Evolutionary conservation across 441 rosid species (phyloP), one percentile per base, ranked within the genome.

Genomic region (Flueggea neowawraea): DNA sequence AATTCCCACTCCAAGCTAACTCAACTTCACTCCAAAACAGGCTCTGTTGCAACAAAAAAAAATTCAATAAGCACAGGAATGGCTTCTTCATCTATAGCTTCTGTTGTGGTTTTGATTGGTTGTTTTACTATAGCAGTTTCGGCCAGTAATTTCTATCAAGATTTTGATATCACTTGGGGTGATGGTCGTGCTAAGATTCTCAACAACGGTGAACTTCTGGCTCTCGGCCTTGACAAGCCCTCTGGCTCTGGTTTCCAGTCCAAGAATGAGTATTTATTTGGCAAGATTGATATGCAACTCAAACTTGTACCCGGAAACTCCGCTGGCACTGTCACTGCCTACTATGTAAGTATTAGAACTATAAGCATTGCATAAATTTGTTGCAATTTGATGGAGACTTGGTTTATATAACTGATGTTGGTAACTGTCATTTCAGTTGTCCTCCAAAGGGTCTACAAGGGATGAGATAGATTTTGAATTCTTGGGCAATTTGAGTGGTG

Each of bases 381-480:
- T 22, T 22, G 28, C 1, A 22, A 22, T 22, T 22, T 22, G 28
- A 22, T 22, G 28, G 2, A 22, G 28, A 22, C 28, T 22, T 22
- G 28, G 28, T 22, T 22, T 22, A 22, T 22, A 2, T 22, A 16
- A n/a, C 12, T 68, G 62, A 67, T 82, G 86, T 58, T 86, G 10
- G 28, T 22, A 22, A 22, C 1, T 22, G 28, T 22, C 28, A 22
- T 22, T 22, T 22, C 28, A 22, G 28, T 22, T 22, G n/a, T 65
- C 81, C 16, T 79, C 92, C 0, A 62, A 73, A 17, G 92, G 87
- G 57, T 76, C 83, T 13, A 70, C 77, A 1, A 80, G 89, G 87
- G 92, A 84, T 65, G 88, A 86, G 75, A 80, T 86, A 4, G 92
- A 84, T 31, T 82, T 80, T 4, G 91, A 84, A 67, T 86, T 86